phyloP scores from a whole-genome alignment of 2,329 filamentous ascomycete genomes.

The Talaromyces sp. region DNA sequence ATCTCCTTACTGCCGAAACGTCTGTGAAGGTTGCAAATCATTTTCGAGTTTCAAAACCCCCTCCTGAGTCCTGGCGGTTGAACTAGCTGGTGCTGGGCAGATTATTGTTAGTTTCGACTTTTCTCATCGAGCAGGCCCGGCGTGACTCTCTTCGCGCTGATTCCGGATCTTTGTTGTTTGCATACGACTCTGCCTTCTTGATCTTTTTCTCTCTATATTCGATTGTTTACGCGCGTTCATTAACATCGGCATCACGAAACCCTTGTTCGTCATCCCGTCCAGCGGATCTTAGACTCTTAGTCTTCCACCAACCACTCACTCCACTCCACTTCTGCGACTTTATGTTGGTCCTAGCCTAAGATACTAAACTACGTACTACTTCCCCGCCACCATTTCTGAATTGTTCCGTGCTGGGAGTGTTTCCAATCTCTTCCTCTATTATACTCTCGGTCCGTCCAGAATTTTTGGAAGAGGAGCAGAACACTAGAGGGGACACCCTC shows the following conservation, averaged over 20 bases:
- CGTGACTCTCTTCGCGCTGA: neutral
- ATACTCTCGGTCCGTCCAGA: neutral
- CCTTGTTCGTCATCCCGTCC: neutral
- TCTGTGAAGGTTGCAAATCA: neutral
- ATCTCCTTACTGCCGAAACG: neutral
- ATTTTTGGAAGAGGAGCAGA: neutral
- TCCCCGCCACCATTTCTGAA: constrained; percentile 8
- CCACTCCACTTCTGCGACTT: neutral
- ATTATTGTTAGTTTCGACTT: neutral
- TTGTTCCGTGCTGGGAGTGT: neutral
- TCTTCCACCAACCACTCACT: neutral
- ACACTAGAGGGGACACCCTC: neutral
- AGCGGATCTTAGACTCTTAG: neutral
- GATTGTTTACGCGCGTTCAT: neutral
- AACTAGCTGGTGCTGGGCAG: neutral
- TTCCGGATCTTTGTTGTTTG: neutral
- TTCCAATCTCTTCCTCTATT: neutral
- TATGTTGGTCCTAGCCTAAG: constrained; percentile 1
- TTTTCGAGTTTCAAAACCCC: neutral
- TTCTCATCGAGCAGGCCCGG: neutral
- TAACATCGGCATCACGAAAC: neutral
- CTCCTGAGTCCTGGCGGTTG: neutral
- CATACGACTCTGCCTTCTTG: neutral
- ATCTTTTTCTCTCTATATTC: neutral
- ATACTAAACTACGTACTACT: constrained; percentile 4